Evolutionary conservation across 306 rosid genomes (phyloP), one percentile per base, ranked within the genome.

Genomic region (Gastrolobium bilobum): DNA sequence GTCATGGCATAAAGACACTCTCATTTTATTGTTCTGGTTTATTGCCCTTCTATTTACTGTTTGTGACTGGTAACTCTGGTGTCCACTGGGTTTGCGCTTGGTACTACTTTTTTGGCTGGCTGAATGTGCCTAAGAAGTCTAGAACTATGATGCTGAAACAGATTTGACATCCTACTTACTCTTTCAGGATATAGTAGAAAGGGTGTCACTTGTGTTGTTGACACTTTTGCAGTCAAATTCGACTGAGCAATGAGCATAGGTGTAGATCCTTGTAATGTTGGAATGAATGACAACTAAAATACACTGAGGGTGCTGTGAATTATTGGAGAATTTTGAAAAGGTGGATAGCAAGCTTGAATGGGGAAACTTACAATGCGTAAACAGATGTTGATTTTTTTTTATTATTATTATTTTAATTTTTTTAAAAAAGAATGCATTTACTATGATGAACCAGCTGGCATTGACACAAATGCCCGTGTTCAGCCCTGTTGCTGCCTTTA

Each of bases 311-410:
- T 48, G 58, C 37, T 39, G 42, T 11, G 15, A 79, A 47, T 71
- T 62, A 47, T 13, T 70, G 47, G 11, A 11, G 69, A 78, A 78
- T 69, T 42, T 42, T 6, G 59, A 67, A n/a, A 37, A 38, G 26
- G 14, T 44, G 69, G 46, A 52, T 30, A 51, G 15, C 14, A 54
- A 37, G 37, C 62, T 29, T 30, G 74, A 42, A 51, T 30, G 53
- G 39, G 40, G 71, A 53, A 76, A 63, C 30, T 50, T 64, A 0
- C 7, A 29, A 20, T 5, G 50, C 29, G 29, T 26, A 8, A 26
- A 15, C 7, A 47, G 13, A 13, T 66, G 38, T 61, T 38, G 8
- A n/a, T 57, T 30, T 72, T 54, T 4, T 38, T 13, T 44, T 13
- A 38, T 37, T 20, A n/a, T n/a, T n/a, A n/a, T 71, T 31, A 10